Percentiles rank a stretch among this genome's conserved stretches.
Conservation (phyloP, 495 filamentous ascomycete species). For the Daldinia loculata region DNA sequence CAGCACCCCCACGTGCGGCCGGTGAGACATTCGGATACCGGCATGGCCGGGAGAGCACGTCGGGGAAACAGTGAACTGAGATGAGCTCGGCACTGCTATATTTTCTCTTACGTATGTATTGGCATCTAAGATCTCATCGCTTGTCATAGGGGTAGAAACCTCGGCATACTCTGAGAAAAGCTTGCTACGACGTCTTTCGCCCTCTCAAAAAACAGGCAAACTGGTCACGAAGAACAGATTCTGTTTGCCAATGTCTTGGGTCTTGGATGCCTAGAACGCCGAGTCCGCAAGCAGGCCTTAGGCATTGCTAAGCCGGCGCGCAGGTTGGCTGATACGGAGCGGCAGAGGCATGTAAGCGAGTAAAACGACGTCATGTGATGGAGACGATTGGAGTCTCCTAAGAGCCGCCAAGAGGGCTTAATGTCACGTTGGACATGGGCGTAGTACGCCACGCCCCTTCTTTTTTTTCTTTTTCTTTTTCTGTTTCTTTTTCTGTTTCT, state of each 20-base stretch:
- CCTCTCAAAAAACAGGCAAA: background rate
- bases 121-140: conserved; percentile 3
- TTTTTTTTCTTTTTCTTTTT: background rate
- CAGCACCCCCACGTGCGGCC: conserved; percentile 36
- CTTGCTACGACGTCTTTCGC: conserved; percentile 11
- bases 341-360: conserved; percentile 25
- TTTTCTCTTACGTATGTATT: conserved; percentile 15
- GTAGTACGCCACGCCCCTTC: conserved; percentile 22
- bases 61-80: conserved; percentile 22
- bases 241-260: conserved; percentile 35
- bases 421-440: conserved; percentile 34
- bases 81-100: conserved; percentile 26
- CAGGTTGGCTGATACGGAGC: conserved; percentile 18
- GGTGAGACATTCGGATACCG: conserved; percentile 36
- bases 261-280: conserved; percentile 38
- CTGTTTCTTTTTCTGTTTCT: background rate
- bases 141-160: conserved; percentile 3
- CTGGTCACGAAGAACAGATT: background rate
- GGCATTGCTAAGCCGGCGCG: conserved; percentile 9
- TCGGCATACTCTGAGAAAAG: conserved; percentile 22
- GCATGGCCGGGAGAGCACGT: conserved; percentile 21
- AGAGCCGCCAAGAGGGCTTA: conserved; percentile 39
- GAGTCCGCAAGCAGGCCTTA: conserved; percentile 29
- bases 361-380: conserved; percentile 38
- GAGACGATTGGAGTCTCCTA: conserved; percentile 25